Evolutionary conservation across 331 rosid species (phyloP).

Genomic region (Spiraea crenata): DNA sequence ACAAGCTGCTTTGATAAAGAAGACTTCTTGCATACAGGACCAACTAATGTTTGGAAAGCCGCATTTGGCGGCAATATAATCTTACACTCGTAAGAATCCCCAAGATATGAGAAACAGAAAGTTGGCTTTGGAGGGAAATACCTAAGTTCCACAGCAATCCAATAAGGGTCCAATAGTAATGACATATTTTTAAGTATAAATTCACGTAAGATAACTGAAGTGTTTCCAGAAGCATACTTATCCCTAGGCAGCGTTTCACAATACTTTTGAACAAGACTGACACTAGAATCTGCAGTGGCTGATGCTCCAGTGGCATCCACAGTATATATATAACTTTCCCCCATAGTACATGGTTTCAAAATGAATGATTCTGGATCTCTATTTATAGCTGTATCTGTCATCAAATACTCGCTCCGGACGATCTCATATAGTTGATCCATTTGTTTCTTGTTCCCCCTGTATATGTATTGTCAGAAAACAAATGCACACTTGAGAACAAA

Average conservation of each 20-base stretch:
- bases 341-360: slow-evolving; percentile 33
- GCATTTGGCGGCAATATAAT: slow-evolving; percentile 72
- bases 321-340: slow-evolving; percentile 39
- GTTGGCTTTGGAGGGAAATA: slow-evolving; percentile 53
- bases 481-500: neutral
- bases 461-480: slow-evolving; percentile 15
- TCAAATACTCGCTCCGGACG: slow-evolving; percentile 70
- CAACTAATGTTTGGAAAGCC: slow-evolving; percentile 61
- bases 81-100: slow-evolving; percentile 51
- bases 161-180: neutral
- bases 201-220: neutral
- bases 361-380: slow-evolving; percentile 43
- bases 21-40: slow-evolving; percentile 55
- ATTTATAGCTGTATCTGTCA: slow-evolving; percentile 58
- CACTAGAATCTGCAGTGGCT: slow-evolving; percentile 70
- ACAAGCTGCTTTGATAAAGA: slow-evolving; percentile 70
- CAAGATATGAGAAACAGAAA: slow-evolving; percentile 40
- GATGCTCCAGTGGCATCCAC: slow-evolving; percentile 80
- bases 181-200: neutral
- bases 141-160: slow-evolving; percentile 42
- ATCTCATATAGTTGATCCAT: slow-evolving; percentile 70
- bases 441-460: slow-evolving; percentile 77
- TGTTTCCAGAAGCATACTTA: slow-evolving; percentile 45
- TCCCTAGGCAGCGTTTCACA: slow-evolving; percentile 71
- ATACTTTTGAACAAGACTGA: slow-evolving; percentile 55